These are phyloP conservation scores for Thielaviopsis populi DNA, from an alignment of 2,329 filamentous ascomycete genomes.

Conservation along the genomic window DNA sequence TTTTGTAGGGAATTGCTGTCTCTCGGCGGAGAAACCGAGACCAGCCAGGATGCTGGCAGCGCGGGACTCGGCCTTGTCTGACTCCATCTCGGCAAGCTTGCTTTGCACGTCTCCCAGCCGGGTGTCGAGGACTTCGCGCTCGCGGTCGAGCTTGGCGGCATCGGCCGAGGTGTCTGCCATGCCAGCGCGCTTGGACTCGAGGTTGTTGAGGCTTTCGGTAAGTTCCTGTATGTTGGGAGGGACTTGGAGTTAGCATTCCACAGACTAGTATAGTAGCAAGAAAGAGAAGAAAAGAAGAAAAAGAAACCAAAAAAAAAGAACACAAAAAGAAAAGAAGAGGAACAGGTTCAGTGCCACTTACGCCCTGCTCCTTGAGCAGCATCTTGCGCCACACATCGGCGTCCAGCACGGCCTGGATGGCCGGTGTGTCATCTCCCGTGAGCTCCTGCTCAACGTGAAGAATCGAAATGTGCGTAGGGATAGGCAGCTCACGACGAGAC, in stretches of 20 bases:
- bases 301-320: background rate
- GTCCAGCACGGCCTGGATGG: constrained; percentile 86
- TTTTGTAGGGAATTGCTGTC: constrained; percentile 85
- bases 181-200: constrained; percentile 62
- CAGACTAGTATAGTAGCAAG: background rate
- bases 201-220: constrained; percentile 52
- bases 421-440: constrained; percentile 85
- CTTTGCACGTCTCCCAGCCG: constrained; percentile 81
- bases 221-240: constrained; percentile 45
- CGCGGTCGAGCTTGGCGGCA: constrained; percentile 67
- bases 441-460: constrained; percentile 98
- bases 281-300: background rate
- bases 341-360: constrained; percentile 28
- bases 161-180: constrained; percentile 88
- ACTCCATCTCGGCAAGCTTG: constrained; percentile 96
- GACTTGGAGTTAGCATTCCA: background rate
- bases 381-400: constrained; percentile 98
- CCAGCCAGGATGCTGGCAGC: constrained; percentile 93
- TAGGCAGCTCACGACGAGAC: constrained; percentile 80
- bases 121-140: constrained; percentile 78
- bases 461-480: constrained; percentile 96
- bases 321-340: too few species aligned
- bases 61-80: constrained; percentile 90
- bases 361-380: constrained; percentile 72
- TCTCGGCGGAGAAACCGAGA: constrained; percentile 87